Evolutionary conservation across 2,329 filamentous ascomycete species (phyloP).

Genomic region (Amylocarpus encephaloides): DNA sequence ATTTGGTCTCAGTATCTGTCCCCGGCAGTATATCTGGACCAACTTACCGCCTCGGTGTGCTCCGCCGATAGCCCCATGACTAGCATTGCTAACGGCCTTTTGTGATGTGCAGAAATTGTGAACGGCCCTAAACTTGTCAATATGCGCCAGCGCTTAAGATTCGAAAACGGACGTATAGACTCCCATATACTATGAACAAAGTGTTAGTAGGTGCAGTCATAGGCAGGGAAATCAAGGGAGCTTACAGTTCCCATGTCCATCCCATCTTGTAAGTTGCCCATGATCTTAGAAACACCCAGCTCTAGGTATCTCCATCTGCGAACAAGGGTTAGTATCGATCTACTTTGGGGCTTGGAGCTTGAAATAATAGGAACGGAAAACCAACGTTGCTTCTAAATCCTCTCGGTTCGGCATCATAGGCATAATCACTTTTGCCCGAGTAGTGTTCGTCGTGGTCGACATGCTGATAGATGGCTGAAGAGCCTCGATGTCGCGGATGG

Average conservation of each 20-base stretch:
- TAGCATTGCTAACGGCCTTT: conserved; percentile 67
- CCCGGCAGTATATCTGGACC: conserved; percentile 9
- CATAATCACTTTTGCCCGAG: conserved; percentile 34
- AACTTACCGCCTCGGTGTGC: conserved; percentile 65
- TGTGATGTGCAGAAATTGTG: conserved; percentile 99
- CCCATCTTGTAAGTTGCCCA: conserved; percentile 84
- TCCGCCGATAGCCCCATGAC: conserved; percentile 38
- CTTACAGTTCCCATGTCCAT: conserved; percentile 85
- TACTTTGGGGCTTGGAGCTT: not conserved
- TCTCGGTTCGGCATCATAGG: conserved; percentile 55
- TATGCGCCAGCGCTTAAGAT: conserved; percentile 4
- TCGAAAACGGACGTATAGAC: conserved; percentile 68
- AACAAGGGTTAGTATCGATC: conserved; percentile 8
- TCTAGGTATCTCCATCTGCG: conserved; percentile 84
- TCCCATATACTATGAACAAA: conserved; percentile 76
- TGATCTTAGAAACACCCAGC: conserved; percentile 82
- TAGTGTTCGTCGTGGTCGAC: conserved; percentile 17
- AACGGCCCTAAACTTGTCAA: conserved; percentile 60
- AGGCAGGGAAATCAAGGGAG: conserved; percentile 8
- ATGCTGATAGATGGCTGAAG: conserved; percentile 2
- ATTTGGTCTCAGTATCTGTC: conserved; percentile 13
- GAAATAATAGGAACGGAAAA: conserved; percentile 16
- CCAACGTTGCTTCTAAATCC: conserved; percentile 57
- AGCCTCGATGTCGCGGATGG: not conserved
- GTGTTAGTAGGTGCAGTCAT: conserved; percentile 1